Conservation (phyloP, 345 rosid genomes). For the Salix viminalis region DNA sequence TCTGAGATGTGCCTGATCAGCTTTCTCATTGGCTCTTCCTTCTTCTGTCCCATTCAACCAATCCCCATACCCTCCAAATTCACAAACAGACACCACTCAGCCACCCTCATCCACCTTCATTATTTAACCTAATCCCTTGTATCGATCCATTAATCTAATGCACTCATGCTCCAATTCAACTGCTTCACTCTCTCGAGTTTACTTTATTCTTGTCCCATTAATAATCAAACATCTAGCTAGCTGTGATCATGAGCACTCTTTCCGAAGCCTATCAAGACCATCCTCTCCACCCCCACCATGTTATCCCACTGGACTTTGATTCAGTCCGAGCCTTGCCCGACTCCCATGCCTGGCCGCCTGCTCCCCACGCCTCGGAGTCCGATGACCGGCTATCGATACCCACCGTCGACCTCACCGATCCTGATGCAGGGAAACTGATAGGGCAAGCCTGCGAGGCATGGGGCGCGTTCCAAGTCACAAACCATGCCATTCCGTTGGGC, state of each 20-base stretch:
- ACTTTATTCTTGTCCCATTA: neutral
- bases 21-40: conserved; percentile 25
- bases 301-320: conserved; percentile 51
- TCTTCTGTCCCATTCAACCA: conserved; percentile 16
- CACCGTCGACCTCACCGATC: conserved; percentile 44
- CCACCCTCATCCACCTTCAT: conserved; percentile 11
- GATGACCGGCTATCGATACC: conserved; percentile 37
- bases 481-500: conserved; percentile 50
- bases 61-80: conserved; percentile 24
- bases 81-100: conserved; percentile 26
- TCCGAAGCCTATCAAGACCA: conserved; percentile 46
- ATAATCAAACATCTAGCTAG: neutral
- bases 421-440: conserved; percentile 32
- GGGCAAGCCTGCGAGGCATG: conserved; percentile 61
- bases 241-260: conserved; percentile 29
- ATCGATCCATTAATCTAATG: neutral
- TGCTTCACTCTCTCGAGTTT: neutral
- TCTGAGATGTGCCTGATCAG: conserved; percentile 20
- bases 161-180: neutral
- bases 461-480: conserved; percentile 68
- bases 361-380: conserved; percentile 5
- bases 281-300: conserved; percentile 47
- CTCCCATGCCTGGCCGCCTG: conserved; percentile 46
- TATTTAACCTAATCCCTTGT: conserved; percentile 4
- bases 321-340: conserved; percentile 47